phyloP scores from a whole-genome alignment of 805 yeast species.

The Nakazawaea wickerhamii region DNA sequence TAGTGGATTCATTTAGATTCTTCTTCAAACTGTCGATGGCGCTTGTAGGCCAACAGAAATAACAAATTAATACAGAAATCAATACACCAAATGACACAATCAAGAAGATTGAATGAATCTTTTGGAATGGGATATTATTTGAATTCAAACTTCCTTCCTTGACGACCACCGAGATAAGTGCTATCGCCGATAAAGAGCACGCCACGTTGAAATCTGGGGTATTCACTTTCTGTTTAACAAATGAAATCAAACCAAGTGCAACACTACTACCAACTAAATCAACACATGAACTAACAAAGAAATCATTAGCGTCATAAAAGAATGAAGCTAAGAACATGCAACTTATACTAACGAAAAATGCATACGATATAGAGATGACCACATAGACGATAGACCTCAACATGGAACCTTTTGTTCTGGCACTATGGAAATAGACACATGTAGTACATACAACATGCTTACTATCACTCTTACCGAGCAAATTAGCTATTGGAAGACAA shows the following conservation, averaged over 20 bases:
- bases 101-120: constrained; percentile 46
- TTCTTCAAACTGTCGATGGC: constrained; percentile 43
- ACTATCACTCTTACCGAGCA: constrained; percentile 62
- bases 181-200: constrained; percentile 69
- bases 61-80: constrained; percentile 56
- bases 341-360: constrained; percentile 43
- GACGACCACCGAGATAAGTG: constrained; percentile 63
- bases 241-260: constrained; percentile 64
- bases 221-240: constrained; percentile 59
- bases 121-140: constrained; percentile 48
- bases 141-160: constrained; percentile 67
- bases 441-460: constrained; percentile 81
- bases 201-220: constrained; percentile 76
- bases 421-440: constrained; percentile 80
- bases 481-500: constrained; percentile 38
- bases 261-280: constrained; percentile 49
- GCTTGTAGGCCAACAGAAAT: constrained; percentile 56
- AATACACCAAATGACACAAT: constrained; percentile 59
- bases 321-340: constrained; percentile 47
- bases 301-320: constrained; percentile 39
- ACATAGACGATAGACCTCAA: constrained; percentile 66
- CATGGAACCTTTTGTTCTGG: constrained; percentile 77
- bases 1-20: constrained; percentile 45
- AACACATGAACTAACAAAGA: constrained; percentile 43
- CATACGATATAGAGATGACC: constrained; percentile 44